Conservation (phyloP, 371 early-diverging fungal species). For the Funneliformis caledonium region DNA sequence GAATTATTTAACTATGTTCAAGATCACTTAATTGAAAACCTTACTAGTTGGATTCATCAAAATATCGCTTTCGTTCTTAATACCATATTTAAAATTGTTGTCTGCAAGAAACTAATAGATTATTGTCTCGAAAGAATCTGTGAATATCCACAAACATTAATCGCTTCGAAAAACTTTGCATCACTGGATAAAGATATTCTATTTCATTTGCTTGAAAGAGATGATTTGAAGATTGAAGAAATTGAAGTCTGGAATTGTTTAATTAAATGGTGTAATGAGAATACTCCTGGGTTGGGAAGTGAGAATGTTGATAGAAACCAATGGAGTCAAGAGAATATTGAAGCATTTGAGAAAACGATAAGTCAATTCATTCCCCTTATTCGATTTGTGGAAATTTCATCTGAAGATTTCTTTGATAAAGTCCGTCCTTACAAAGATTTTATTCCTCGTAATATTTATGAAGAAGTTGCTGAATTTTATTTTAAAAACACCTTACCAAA, state of each 20-base stretch:
- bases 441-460: conserved; percentile 25
- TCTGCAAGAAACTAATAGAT: conserved; percentile 15
- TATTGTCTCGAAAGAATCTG: conserved; percentile 24
- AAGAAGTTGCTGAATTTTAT: background rate
- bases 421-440: conserved; percentile 22
- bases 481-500: background rate
- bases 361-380: conserved; percentile 13
- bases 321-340: conserved; percentile 10
- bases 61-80: conserved; percentile 7
- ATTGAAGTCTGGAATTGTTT: conserved; percentile 20
- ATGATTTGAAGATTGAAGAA: conserved; percentile 16
- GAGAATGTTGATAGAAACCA: background rate
- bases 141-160: background rate
- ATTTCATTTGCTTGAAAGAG: conserved; percentile 2
- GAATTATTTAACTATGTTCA: conserved; percentile 5
- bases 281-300: background rate
- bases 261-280: conserved; percentile 23
- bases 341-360: background rate
- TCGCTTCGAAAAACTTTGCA: conserved; percentile 7
- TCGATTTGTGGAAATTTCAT: conserved; percentile 9
- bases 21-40: conserved; percentile 18
- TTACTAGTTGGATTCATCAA: background rate
- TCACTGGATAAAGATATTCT: conserved; percentile 1
- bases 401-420: conserved; percentile 25
- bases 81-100: background rate